Percentiles rank a stretch among this genome's conserved stretches.
Conservation (phyloP, 441 rosid genomes). For the Gossypium aridum region DNA sequence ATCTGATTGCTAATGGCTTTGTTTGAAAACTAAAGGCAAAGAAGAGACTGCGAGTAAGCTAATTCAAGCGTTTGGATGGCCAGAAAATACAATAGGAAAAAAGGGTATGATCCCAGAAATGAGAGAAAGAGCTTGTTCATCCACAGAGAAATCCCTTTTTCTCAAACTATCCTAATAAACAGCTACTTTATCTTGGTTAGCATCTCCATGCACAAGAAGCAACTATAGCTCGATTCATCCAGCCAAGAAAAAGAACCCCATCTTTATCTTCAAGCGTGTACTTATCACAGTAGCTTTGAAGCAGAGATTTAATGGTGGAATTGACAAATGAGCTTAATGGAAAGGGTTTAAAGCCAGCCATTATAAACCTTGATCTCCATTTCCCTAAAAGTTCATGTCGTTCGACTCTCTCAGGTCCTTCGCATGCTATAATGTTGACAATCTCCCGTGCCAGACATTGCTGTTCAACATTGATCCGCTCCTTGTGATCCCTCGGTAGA, state of each 20-base stretch:
- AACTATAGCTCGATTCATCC: conserved; percentile 67
- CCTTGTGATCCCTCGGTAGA: conserved; percentile 75
- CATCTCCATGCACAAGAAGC: conserved; percentile 83
- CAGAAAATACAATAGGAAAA: too few relatives aligned
- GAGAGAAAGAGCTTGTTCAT: too few relatives aligned
- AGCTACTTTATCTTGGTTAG: background rate
- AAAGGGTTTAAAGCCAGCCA: conserved; percentile 79
- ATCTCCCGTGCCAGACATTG: conserved; percentile 92
- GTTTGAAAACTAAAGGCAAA: too few relatives aligned
- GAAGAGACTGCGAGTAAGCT: too few relatives aligned
- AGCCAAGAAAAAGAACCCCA: conserved; percentile 76
- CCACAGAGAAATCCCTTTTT: too few relatives aligned
- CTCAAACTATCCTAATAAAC: background rate
- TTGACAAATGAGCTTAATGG: conserved; percentile 70
- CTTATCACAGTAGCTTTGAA: conserved; percentile 50
- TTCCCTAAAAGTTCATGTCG: conserved; percentile 79
- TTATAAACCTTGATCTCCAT: conserved; percentile 71
- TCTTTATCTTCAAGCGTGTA: conserved; percentile 75
- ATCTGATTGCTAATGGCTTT: too few relatives aligned
- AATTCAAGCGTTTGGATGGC: too few relatives aligned
- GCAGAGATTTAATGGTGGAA: conserved; percentile 55
- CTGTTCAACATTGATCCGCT: conserved; percentile 85
- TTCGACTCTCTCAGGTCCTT: conserved; percentile 86
- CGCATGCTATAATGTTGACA: conserved; percentile 86
- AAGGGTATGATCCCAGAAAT: too few relatives aligned